Evolutionary conservation across 495 filamentous ascomycete species (phyloP).

Genomic region (Penicillium waksmanii): DNA sequence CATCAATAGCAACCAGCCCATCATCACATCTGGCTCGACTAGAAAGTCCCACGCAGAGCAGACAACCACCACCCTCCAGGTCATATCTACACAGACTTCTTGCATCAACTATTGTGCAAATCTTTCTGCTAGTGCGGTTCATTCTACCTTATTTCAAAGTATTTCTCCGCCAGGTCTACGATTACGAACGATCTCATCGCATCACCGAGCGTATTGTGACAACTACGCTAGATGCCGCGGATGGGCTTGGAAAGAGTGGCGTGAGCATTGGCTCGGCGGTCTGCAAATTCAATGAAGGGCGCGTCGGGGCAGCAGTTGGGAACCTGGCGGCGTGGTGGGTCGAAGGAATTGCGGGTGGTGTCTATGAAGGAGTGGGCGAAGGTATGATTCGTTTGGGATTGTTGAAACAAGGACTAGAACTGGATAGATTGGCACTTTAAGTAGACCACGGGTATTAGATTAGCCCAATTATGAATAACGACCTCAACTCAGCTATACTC

Average conservation of each 20-base stretch:
- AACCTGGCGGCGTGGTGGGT: constrained; percentile 59
- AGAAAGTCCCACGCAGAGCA: constrained; percentile 11
- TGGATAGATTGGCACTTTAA: constrained; percentile 22
- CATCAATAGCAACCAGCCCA: constrained; percentile 14
- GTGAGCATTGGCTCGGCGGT: constrained; percentile 53
- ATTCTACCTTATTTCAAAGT: constrained; percentile 61
- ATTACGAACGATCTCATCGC: constrained; percentile 66
- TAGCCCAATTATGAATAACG: not conserved
- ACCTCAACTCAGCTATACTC: too few relatives aligned
- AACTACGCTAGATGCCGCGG: constrained; percentile 51
- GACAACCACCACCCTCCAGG: constrained; percentile 12
- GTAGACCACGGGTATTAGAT: constrained; percentile 10
- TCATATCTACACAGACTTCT: constrained; percentile 63
- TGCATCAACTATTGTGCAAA: constrained; percentile 56
- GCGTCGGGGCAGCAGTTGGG: constrained; percentile 54
- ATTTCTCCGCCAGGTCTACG: constrained; percentile 54
- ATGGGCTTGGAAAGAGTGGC: constrained; percentile 55
- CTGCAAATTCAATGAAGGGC: constrained; percentile 58
- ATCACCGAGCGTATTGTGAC: constrained; percentile 59
- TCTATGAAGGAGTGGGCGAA: constrained; percentile 67
- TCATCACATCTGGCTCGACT: constrained; percentile 36
- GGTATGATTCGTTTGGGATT: constrained; percentile 56
- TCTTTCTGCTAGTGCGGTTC: constrained; percentile 60
- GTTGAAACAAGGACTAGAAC: constrained; percentile 31
- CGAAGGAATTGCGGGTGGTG: constrained; percentile 61